Evolutionary conservation across 768 basidiomycete genomes (phyloP).

Genomic region (Russula sp.): DNA sequence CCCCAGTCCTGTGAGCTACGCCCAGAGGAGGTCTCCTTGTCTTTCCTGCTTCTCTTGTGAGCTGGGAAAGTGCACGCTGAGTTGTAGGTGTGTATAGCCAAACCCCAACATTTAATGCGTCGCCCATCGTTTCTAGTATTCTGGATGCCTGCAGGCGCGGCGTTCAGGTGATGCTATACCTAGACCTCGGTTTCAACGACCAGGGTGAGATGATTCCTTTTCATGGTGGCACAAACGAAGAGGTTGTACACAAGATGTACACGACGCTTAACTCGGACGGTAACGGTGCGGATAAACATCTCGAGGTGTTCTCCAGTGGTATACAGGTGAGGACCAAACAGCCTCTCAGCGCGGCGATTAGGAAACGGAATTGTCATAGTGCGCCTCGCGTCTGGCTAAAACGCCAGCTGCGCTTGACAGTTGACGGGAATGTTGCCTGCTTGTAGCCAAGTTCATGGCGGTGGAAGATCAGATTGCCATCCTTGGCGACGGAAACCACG

Average conservation of each 20-base stretch:
- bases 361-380: slow-evolving; percentile 67
- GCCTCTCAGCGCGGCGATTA: slow-evolving; percentile 58
- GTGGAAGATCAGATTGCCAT: slow-evolving; percentile 62
- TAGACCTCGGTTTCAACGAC: slow-evolving; percentile 54
- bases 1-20: slow-evolving; percentile 56
- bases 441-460: slow-evolving; percentile 54
- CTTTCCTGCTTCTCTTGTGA: slow-evolving; percentile 20
- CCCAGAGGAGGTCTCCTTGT: slow-evolving; percentile 62
- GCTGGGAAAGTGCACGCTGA: background rate
- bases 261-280: slow-evolving; percentile 40
- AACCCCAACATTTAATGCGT: slow-evolving; percentile 66
- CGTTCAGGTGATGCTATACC: slow-evolving; percentile 52
- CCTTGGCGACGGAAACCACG: slow-evolving; percentile 65
- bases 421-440: slow-evolving; percentile 6
- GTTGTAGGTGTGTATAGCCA: slow-evolving; percentile 36
- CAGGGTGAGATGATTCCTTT: slow-evolving; percentile 50
- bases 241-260: slow-evolving; percentile 57
- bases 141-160: slow-evolving; percentile 57
- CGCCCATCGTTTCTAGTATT: slow-evolving; percentile 51
- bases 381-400: slow-evolving; percentile 17
- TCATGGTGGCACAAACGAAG: slow-evolving; percentile 67
- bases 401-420: background rate
- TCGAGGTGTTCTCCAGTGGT: slow-evolving; percentile 47
- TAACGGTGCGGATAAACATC: slow-evolving; percentile 38
- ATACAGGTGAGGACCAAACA: slow-evolving; percentile 58